Evolutionary conservation across 148 eudicot genomes (phyloP), one percentile per base, ranked within the genome.

Genomic region (Salicornia ramosissima): DNA sequence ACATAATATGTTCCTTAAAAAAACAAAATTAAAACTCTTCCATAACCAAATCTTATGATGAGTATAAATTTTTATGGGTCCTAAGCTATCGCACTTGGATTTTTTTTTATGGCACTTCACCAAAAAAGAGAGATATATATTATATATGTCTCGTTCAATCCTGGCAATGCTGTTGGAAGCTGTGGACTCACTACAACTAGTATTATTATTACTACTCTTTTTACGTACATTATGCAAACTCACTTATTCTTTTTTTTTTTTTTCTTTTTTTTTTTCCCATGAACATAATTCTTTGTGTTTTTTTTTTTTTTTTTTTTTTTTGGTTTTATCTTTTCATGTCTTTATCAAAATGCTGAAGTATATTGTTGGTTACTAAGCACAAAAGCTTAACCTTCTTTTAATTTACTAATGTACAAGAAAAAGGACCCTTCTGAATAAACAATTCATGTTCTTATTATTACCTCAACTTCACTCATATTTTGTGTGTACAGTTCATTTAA

Each of bases 231-330:
- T 51, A 25, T 59, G 61, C 65, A 61, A 42, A 72, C 29, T 45
- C 62, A 57, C 18, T 70, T 51, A 77, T 28, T 22, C 34, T 8
- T 60, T 49, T 45, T 43, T 59, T 45, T 22, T 62, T 66, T 75
- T 25, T 40, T 60, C 8, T 26, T 57, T 34, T 60, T 51, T 71
- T 67, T 63, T 66, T 40, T 26, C 5, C 45, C 64, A 36, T 62
- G 43, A 59, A 52, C 67, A 78, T 73, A 68, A 68, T 68, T 78
- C 73, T 72, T 51, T 67, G 76, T 77, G 72, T 60, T 72, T 58
- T 59, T 58, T 45, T 59, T 30, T 21, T 70, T 24, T 30, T 24
- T 36, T 79, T 78, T 77, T 21, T 10, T n/a, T 39, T 80, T 78
- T 77, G 12, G 8, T n/a, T 42, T 36, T 43, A 26, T 74, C 58